Evolutionary conservation across 352 stramenopile genomes (phyloP), one percentile per base, ranked within the genome.

Genomic region (Phytophthora citrophthora): DNA sequence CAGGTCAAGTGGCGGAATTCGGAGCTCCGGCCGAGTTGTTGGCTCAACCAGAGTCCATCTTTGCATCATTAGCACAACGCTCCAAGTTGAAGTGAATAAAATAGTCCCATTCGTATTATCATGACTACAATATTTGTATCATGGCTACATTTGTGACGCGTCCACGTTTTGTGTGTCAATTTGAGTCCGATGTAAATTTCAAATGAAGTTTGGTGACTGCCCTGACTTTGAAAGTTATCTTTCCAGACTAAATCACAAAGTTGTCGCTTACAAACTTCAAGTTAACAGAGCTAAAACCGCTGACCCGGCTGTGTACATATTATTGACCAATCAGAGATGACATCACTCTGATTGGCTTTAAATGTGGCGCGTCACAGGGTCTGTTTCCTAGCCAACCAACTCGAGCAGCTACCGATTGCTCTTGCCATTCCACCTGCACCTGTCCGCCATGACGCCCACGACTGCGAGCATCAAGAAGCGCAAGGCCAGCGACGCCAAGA

Each of bases 1-100:
- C 83, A 16, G 97, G 97, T 1, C 67, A 56, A 31, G 83, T 93
- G 7, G 87, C 75, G 6, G 93, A 98, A 69, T 95, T 90, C 52
- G 95, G 77, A 6, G 39, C 79, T 2, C 91, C 94, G 0, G 12
- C 41, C 4, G 68, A 88, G 11, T 61, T 99, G 12, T 56, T 98
- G 26, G 18, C 9, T 4, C 63, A 18, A 11, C 23, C 40, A 5
- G 50, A 64, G 5, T 71, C 71, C 3, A 45, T 74, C 10, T 90
- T 89, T 51, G 39, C 72, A 1, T 59, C 64, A 10, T 59, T 88
- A 1, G 54, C 46, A 1, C 65, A 64, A 31, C 62, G 62, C 8
- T 65, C 62, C 12, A 16, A 40, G 3, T n/a, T 45, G 39, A 18
- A 58, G 11, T 55, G 41, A 55, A 29, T 23, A 43, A 20, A 18